Percentiles rank a stretch among this genome's conserved stretches.
These are phyloP conservation scores for Punctularia strigosozonata DNA, from an alignment of 768 basidiomycete genomes.

Conservation along the genomic window DNA sequence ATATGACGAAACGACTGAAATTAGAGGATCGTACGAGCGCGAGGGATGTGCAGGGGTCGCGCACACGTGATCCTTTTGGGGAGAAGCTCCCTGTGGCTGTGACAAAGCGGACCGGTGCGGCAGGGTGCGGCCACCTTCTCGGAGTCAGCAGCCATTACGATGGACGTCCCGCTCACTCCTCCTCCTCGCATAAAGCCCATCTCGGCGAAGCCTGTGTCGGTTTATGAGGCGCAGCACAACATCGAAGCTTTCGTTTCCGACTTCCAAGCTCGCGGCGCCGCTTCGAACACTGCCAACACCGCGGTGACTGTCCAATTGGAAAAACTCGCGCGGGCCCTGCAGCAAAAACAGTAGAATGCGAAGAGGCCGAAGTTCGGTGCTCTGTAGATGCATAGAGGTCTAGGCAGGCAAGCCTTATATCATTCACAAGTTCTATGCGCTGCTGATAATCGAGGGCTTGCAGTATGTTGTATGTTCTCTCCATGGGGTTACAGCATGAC, in stretches of 20 bases:
- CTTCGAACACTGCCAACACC: slow-evolving; percentile 21
- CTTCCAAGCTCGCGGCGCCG: slow-evolving; percentile 17
- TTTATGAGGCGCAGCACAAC: slow-evolving; percentile 14
- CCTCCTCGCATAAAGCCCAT: slow-evolving; percentile 16
- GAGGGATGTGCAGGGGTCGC: no score
- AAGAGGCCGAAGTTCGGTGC: slow-evolving; percentile 1
- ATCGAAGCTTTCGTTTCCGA: slow-evolving; percentile 19
- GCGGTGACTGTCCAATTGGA: slow-evolving; percentile 22
- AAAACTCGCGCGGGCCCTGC: slow-evolving; percentile 21
- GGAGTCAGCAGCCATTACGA: no score
- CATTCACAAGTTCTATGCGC: no score
- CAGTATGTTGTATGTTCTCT: no score
- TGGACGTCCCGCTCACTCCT: slow-evolving; percentile 17
- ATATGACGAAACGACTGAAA: no score
- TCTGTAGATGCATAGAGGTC: background rate
- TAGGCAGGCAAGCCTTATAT: background rate
- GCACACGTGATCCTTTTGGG: no score
- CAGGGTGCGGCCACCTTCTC: slow-evolving; percentile 4
- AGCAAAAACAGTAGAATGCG: slow-evolving; percentile 14
- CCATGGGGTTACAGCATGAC: no score
- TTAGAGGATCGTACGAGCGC: no score
- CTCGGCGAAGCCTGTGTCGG: slow-evolving; percentile 12
- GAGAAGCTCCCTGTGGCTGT: no score
- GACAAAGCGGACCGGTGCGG: background rate
- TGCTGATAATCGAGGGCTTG: no score